Conservation (phyloP, 2,329 filamentous ascomycete species). For the Venturia oleaginea region DNA sequence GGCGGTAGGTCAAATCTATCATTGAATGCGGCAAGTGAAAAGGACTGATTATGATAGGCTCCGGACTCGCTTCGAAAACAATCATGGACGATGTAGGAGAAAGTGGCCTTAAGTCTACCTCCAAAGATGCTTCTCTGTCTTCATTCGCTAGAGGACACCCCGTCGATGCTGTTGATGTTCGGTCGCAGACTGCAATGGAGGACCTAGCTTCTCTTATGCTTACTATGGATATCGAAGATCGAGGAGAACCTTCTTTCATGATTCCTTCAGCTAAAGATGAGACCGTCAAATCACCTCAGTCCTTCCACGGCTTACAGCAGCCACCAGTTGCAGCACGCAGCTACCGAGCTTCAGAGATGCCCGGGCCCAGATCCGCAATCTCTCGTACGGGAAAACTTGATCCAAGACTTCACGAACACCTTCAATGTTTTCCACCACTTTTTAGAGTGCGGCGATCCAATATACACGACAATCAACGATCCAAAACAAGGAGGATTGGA, state of each 20-base stretch:
- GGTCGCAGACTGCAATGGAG: background rate
- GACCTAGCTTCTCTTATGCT: background rate
- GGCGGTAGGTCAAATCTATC: background rate
- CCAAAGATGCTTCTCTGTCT: background rate
- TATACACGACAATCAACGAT: background rate
- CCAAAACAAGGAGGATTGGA: background rate
- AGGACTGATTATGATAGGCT: background rate
- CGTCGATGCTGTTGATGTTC: background rate
- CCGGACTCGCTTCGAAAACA: background rate
- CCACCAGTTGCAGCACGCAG: background rate
- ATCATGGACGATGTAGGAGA: background rate
- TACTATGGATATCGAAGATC: conserved; percentile 3
- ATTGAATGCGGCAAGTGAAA: background rate
- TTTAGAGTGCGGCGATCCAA: background rate
- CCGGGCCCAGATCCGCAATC: background rate
- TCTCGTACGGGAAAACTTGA: background rate
- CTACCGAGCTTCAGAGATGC: background rate
- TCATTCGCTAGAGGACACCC: background rate
- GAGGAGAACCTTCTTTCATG: conserved; percentile 3
- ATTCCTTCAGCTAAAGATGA: conserved; percentile 6
- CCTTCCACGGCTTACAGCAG: background rate
- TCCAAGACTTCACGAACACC: background rate
- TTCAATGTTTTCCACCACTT: conserved; percentile 1
- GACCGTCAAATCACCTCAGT: background rate
- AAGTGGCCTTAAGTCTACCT: background rate